Evolutionary conservation across 2,329 filamentous ascomycete species (phyloP), one percentile per base, ranked within the genome.

Genomic region (Aotearoamyces nothofagi): DNA sequence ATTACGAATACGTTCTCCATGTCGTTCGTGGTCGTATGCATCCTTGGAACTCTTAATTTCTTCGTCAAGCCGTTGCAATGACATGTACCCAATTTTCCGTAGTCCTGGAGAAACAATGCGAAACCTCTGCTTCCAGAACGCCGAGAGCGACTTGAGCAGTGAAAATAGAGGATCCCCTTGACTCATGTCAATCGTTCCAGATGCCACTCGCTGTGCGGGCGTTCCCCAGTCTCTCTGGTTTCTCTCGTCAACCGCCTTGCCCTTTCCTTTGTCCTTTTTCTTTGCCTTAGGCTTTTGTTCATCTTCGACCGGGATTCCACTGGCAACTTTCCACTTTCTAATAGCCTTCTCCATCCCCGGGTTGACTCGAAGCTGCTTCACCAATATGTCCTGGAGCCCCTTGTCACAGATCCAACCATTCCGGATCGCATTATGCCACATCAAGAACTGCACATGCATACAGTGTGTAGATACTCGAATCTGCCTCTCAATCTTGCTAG

Each of bases 121-220:
- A 51, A 92, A 98, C 17, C 75, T 66, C 43, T 84, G 78, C 48
- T 76, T 84, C 90, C 90, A 98, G 62, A 83, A 94, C 2, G 74
- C 67, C 7, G 76, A 63, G n/a, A 98, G 55, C 3, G 71, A 62
- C 43, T 78, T 78, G 44, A 96, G 61, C 4, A 96, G 58, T 13
- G 75, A 63, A 30, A 87, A 67, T 4, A 92, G 54, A 1, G 86
- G 84, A 50, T 94, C 86, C 0, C 82, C 82, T 23, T 73, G 68
- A 48, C 81, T 90, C 59, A 87, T 66, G 43, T 93, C 79, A 4
- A 79, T 68, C 15, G 64, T 62, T 0, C 76, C 78, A 13, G 67
- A 66, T 40, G 87, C 81, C 2, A 83, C 53, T 23, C 66, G 68
- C 32, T 75, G 64, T 1, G 83, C 79, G 5, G 68, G 68, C 8